Base-by-base conservation (phyloP, 2,329 filamentous ascomycete species). In the Colletotrichum chlorophyti region DNA sequence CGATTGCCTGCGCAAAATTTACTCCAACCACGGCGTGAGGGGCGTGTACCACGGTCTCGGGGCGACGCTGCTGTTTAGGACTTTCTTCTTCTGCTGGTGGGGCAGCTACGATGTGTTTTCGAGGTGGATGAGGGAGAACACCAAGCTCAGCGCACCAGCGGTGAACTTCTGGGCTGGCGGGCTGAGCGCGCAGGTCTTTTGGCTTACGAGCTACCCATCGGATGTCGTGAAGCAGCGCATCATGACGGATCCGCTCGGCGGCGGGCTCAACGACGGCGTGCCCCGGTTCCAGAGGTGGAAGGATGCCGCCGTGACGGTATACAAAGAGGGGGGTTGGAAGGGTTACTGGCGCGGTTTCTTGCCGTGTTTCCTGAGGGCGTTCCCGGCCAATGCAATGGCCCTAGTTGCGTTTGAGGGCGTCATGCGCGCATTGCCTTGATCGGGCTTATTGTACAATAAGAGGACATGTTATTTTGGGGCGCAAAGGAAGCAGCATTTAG, bases 11-110 rank as follows among this genome's bases (percentile, higher is more conserved):
- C 76, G 74, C 65, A 94, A 92, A 74, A 86, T 91, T 41, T 84
- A 84, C 70, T 67, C 71, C n/a, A 72, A 78, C 47, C 92, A 98
- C 72, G 94, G 95, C 41, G 67, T 97, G 3, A 70, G 75, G 19
- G 95, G 94, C 31, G 73, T 99, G 7, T 99, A 94, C 74, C 93
- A 92, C 70, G 95, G 95, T 1, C 82, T 99, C 11, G 79, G 76
- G 32, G 91, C 95, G 1, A 98, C 95, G 0, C 79, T 98, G 45
- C 74, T 98, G 43, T 98, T 98, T 78, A 85, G 95, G 15, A 86
- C 87, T 12, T 96, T 94, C 77, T 99, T 99, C 81, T 97, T 97
- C 82, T 95, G 89, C 79, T 98, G 93, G 93, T 99, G 95, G 95
- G 88, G 88, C n/a, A 90, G 87, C 60, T 99, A 99, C 78, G 94